Base-by-base conservation (phyloP, 1,284 basidiomycete genomes). In the Cutaneotrichosporon cutaneum region DNA sequence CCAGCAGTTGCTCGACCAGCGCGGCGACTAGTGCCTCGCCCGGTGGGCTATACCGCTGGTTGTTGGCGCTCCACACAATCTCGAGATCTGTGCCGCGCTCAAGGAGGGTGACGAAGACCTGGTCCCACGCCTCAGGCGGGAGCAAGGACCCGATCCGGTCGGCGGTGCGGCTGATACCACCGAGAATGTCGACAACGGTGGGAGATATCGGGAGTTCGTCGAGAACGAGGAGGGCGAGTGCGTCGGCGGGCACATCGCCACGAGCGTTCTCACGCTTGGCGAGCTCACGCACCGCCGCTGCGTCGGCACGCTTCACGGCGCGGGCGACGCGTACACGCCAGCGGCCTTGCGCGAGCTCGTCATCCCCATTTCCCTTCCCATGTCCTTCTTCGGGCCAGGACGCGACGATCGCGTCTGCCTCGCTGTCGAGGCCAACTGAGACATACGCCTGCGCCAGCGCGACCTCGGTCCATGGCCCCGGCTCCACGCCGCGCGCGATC, bases 1-100 rank as follows among this genome's bases (percentile, higher is more conserved):
- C 55, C 47, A 65, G 66, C 16, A 74, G 61, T 10, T 59, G 62
- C 9, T 54, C 59, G 66, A 74, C 65, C 10, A 74, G 50, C 24
- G 60, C 18, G 70, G 66, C 13, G 72, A 42, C 52, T 2, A 39
- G 52, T 32, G 18, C 60, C n/a, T 44, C 47, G 18, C 65, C 58
- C 2, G 63, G 59, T 18, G 65, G 63, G n/a, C 54, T 35, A 54
- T 71, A 73, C 8, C 39, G 39, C 39, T 42, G 39, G 39, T 18
- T n/a, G 39, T 42, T 42, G 39, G 68, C 61, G 21, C 59, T 56
- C 21, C 68, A 64, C 60, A 36, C 68, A 22, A 56, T 68, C 56
- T 60, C 21, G 4, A 58, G 47, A 10, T 22, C 3, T 22, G 52
- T n/a, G 14, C 9, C 22, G 21, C 21, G 24, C n/a, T 48, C 52